Percentiles rank a stretch among this genome's conserved stretches.
phyloP scores from a whole-genome alignment of 2,329 filamentous ascomycete species.

The Claviceps arundinis region DNA sequence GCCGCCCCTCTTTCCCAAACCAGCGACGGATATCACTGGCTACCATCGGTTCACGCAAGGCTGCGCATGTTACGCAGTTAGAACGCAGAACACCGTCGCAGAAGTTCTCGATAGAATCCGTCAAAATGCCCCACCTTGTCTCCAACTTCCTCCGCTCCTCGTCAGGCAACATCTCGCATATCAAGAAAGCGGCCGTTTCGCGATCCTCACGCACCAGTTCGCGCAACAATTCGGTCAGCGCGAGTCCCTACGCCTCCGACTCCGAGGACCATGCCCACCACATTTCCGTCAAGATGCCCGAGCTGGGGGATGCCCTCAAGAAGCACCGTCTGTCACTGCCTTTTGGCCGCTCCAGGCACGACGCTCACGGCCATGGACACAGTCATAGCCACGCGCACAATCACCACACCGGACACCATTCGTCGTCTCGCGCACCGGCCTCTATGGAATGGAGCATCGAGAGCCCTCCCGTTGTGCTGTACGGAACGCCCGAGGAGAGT shows the following conservation, averaged over 20 bases:
- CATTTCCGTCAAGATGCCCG: slow-evolving; percentile 23
- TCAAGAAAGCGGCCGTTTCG: slow-evolving; percentile 26
- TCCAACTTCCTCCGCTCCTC: slow-evolving; percentile 43
- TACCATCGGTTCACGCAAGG: too few relatives aligned
- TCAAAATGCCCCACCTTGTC: slow-evolving; percentile 42
- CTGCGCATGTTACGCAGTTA: too few relatives aligned
- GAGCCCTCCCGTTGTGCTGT: slow-evolving; percentile 75
- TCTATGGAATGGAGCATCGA: slow-evolving; percentile 53
- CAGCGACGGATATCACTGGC: too few relatives aligned
- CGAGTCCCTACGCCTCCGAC: slow-evolving; percentile 23
- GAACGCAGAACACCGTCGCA: neutral
- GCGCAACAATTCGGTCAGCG: slow-evolving; percentile 16
- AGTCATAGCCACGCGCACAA: neutral
- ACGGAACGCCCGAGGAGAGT: slow-evolving; percentile 60
- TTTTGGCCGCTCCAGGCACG: slow-evolving; percentile 17
- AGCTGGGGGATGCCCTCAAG: slow-evolving; percentile 24
- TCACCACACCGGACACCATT: slow-evolving; percentile 18
- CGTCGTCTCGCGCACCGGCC: slow-evolving; percentile 17
- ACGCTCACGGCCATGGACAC: neutral
- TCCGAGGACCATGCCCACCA: slow-evolving; percentile 17
- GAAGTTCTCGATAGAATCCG: neutral
- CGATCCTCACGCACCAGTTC: slow-evolving; percentile 18
- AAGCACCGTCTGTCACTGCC: slow-evolving; percentile 29
- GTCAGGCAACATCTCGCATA: slow-evolving; percentile 29
- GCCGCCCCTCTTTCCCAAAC: too few relatives aligned